Conservation (phyloP, 176 grass and related monocot genomes). For the Carex scoparia region DNA sequence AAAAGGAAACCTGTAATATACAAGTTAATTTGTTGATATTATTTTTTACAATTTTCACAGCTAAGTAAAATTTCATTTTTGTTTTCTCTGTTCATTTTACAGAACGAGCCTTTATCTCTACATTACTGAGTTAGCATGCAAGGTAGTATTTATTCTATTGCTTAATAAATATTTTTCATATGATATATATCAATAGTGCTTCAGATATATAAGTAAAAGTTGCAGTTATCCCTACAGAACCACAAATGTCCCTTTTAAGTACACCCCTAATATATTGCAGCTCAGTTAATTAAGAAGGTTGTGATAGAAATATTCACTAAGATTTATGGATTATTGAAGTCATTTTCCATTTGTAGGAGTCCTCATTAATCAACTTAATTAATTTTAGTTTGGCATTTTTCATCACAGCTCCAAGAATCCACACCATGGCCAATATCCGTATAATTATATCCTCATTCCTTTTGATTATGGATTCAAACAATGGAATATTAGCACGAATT, state of each 20-base stretch:
- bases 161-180: not conserved
- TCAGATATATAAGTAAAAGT: not conserved
- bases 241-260: not conserved
- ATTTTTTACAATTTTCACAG: slow-evolving; percentile 6
- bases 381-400: too few relatives aligned
- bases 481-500: too few relatives aligned
- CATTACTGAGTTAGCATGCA: slow-evolving; percentile 59
- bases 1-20: slow-evolving; percentile 15
- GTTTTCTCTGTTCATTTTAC: slow-evolving; percentile 33
- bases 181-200: not conserved
- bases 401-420: too few relatives aligned
- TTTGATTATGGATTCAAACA: too few relatives aligned
- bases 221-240: not conserved
- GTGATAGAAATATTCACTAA: too few relatives aligned
- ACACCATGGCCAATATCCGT: too few relatives aligned
- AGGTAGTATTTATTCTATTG: slow-evolving; percentile 44
- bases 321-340: too few relatives aligned
- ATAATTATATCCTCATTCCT: too few relatives aligned
- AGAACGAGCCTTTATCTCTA: slow-evolving; percentile 84
- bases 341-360: too few relatives aligned
- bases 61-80: slow-evolving; percentile 18
- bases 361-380: too few relatives aligned
- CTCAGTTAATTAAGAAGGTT: too few relatives aligned
- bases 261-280: too few relatives aligned
- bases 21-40: not conserved